These are phyloP conservation scores for Hypholoma fasciculare DNA, from an alignment of 768 basidiomycete genomes.

Conservation along the genomic window DNA sequence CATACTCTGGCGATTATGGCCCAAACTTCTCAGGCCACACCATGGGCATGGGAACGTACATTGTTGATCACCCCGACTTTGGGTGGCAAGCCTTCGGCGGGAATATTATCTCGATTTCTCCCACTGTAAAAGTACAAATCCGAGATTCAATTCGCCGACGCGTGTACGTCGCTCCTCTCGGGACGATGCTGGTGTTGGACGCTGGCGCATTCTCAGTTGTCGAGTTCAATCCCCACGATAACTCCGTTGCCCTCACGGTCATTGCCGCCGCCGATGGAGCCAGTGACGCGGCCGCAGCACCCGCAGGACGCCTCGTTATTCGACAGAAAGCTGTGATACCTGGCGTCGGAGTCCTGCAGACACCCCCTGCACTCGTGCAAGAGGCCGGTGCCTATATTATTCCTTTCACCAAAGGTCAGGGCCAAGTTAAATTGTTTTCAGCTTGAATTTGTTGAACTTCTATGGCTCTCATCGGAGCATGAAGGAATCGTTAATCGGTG, in stretches of 20 bases:
- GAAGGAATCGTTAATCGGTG: neutral
- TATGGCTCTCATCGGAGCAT: neutral
- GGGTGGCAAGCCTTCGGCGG: conserved; percentile 66
- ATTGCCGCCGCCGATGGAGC: conserved; percentile 38
- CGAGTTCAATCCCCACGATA: conserved; percentile 36
- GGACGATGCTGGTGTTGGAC: conserved; percentile 44
- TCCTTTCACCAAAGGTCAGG: conserved; percentile 41
- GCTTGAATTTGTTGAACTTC: neutral
- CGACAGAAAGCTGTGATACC: conserved; percentile 40
- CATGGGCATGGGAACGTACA: conserved; percentile 47
- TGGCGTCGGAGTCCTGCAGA: conserved; percentile 39
- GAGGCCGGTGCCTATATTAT: conserved; percentile 51
- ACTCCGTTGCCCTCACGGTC: conserved; percentile 41
- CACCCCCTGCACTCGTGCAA: conserved; percentile 32
- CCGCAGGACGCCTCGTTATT: conserved; percentile 44
- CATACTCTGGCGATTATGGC: conserved; percentile 59
- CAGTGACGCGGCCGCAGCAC: conserved; percentile 42
- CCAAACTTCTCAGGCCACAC: conserved; percentile 58
- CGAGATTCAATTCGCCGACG: conserved; percentile 49
- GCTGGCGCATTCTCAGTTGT: conserved; percentile 51
- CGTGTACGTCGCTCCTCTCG: conserved; percentile 52
- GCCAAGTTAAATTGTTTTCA: conserved; percentile 29
- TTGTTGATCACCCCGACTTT: conserved; percentile 55
- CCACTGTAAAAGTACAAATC: conserved; percentile 42
- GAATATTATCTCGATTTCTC: conserved; percentile 39